Base-by-base conservation (phyloP, 2,329 filamentous ascomycete genomes). In the Fusarium sp. region DNA sequence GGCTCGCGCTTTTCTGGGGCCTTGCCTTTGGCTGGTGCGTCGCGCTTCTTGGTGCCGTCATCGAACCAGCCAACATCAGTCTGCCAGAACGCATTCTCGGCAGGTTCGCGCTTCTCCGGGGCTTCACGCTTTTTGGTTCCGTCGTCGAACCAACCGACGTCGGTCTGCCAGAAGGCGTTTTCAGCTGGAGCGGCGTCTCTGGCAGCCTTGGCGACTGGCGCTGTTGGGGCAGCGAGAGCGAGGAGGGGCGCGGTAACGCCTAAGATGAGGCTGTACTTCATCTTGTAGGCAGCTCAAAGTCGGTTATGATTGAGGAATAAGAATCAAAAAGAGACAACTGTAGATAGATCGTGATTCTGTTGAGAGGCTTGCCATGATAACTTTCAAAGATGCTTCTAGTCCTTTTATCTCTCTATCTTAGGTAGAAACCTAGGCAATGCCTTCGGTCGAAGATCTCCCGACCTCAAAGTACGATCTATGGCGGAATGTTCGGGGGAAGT, bases 251-350 rank as follows among this genome's bases (percentile, higher is more conserved):
- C 23, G 18, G 30, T 11, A 3, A 60, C 30, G 12, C 30, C 48
- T 3, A 60, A n/a, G 31, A 37, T 18, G 3, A 28, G 31, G 37
- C n/a, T 44, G 30, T 44, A 37, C 31, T 60, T 55, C 48, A 60
- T 60, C 5, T 23, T 1, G 9, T 6, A 0, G 13, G 31, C 8
- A 7, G 5, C 28, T 43, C 1, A 12, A 12, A 15, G 1, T 48
- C 3, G 6, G 8, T 7, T 13, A 12, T 34, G 11, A 6, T 34
- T 34, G 5, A 34, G 2, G 2, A 23, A 23, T 3, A 23, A 23
- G 18, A 23, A 6, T 10, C 5, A 15, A 36, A 8, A 13, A 37
- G n/a, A 16, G 6, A 6, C 30, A 2, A 6, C 31, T 31, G 7
- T n/a, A 39, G n/a, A 6, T 6, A 15, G 31, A 15, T 12, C 7